A percentile compares a stretch with the other conserved stretches of the same genome.
phyloP scores from a whole-genome alignment of 768 basidiomycete species.

The Mycena floridula region DNA sequence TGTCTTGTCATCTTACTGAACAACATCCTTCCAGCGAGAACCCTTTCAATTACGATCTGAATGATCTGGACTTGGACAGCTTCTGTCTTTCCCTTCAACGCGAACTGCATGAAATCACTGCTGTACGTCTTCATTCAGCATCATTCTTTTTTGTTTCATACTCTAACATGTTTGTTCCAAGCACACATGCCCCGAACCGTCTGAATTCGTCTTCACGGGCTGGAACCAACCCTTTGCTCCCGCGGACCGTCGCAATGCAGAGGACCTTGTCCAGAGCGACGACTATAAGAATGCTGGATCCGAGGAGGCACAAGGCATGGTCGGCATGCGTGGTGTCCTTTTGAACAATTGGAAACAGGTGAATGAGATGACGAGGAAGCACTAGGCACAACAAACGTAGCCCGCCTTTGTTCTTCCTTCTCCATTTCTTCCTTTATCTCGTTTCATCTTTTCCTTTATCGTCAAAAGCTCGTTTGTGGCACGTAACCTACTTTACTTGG shows the following conservation, averaged over 20 bases:
- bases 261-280: conserved; percentile 38
- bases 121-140: conserved; percentile 35
- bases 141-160: neutral
- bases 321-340: neutral
- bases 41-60: conserved; percentile 62
- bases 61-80: conserved; percentile 65
- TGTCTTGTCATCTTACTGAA: neutral
- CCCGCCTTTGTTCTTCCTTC: no score
- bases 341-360: conserved; percentile 1
- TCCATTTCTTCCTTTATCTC: no score
- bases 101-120: conserved; percentile 68
- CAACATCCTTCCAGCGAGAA: conserved; percentile 45
- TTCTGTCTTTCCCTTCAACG: conserved; percentile 64
- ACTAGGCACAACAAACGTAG: no score
- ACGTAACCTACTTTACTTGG: no score
- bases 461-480: no score
- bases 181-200: conserved; percentile 52
- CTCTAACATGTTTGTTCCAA: conserved; percentile 18
- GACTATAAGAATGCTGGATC: conserved; percentile 29
- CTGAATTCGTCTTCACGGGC: conserved; percentile 44
- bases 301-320: neutral
- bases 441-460: no score
- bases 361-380: neutral
- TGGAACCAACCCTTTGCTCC: conserved; percentile 72
- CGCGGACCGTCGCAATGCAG: conserved; percentile 48